Evolutionary conservation across 192 early-diverging fungal genomes (phyloP).

Genomic region (Coemansia sp.): DNA sequence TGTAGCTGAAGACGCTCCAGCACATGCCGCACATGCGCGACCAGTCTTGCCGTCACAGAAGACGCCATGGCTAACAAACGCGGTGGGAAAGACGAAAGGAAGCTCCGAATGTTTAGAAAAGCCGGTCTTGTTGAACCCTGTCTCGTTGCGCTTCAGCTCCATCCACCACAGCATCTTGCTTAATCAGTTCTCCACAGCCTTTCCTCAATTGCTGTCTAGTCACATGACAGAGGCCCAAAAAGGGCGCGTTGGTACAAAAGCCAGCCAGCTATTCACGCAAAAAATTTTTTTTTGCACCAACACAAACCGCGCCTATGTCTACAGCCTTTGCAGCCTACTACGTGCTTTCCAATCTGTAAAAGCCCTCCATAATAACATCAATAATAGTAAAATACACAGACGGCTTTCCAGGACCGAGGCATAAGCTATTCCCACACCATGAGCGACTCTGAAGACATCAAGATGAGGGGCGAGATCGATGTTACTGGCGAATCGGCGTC

Average conservation of each 20-base stretch:
- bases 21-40: slow-evolving; percentile 18
- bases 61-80: not conserved
- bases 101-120: not conserved
- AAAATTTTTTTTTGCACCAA: not conserved
- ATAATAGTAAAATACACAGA: too few species aligned
- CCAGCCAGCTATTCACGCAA: not conserved
- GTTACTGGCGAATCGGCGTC: slow-evolving; percentile 18
- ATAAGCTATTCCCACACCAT: too few species aligned
- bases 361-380: too few species aligned
- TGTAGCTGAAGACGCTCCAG: slow-evolving; percentile 20
- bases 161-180: too few species aligned
- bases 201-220: not conserved
- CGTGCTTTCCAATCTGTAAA: not conserved
- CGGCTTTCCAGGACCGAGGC: too few species aligned
- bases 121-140: too few species aligned
- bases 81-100: not conserved
- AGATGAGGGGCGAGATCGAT: not conserved
- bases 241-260: not conserved
- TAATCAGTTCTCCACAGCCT: not conserved
- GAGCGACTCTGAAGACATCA: slow-evolving; percentile 5
- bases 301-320: not conserved
- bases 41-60: not conserved
- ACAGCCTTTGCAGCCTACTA: not conserved
- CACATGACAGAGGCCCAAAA: not conserved
- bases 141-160: too few species aligned